A percentile compares a stretch with the other conserved stretches of the same genome.
These are phyloP conservation scores for Trifolium fragiferum DNA, from an alignment of 306 rosid genomes.

Conservation along the genomic window DNA sequence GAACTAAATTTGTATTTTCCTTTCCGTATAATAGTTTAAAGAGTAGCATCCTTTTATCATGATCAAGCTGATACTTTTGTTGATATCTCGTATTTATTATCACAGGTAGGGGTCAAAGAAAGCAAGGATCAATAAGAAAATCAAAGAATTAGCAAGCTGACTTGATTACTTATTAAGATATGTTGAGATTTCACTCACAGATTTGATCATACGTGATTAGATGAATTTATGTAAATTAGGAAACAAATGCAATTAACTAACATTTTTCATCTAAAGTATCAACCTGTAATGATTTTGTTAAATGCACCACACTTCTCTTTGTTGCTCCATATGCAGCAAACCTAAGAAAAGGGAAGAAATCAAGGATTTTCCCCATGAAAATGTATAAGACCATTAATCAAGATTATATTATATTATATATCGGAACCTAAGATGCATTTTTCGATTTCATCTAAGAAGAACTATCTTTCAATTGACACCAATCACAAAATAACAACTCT, in stretches of 20 bases:
- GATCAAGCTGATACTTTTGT: constrained; percentile 8
- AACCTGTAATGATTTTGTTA: constrained; percentile 96
- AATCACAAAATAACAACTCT: constrained; percentile 12
- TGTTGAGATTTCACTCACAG: not conserved
- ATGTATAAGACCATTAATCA: not conserved
- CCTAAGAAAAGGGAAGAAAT: constrained; percentile 49
- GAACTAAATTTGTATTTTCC: not conserved
- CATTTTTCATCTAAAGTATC: constrained; percentile 31
- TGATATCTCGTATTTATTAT: not conserved
- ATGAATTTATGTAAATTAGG: not conserved
- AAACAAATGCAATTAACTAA: not conserved
- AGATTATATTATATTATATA: not conserved
- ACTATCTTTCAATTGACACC: constrained; percentile 31
- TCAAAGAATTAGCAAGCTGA: constrained; percentile 16
- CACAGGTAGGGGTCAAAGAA: constrained; percentile 5
- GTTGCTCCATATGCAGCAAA: constrained; percentile 99
- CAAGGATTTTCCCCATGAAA: constrained; percentile 24
- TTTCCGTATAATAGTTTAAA: constrained; percentile 10
- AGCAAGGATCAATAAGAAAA: constrained; percentile 2
- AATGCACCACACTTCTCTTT: constrained; percentile 95
- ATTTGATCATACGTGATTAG: not conserved
- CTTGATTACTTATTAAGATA: constrained; percentile 3
- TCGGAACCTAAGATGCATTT: not conserved
- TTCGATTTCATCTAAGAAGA: constrained; percentile 41
- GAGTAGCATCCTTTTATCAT: not conserved